Conservation (phyloP, 306 rosid species). For the Hylodesmum podocarpum region DNA sequence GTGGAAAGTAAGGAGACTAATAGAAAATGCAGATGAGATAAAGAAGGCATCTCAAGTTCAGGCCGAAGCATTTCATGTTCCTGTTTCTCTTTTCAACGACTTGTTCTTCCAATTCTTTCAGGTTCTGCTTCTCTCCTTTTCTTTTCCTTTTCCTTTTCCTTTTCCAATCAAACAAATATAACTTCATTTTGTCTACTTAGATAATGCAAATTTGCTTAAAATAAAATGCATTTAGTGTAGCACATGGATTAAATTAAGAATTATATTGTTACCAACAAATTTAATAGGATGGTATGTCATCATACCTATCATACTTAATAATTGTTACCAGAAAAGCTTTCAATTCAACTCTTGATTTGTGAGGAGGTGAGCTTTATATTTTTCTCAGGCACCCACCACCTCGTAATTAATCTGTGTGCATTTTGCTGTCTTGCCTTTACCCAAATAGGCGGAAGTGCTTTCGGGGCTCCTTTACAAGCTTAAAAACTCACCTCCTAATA, state of each 20-base stretch:
- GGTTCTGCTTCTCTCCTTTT: conserved; percentile 39
- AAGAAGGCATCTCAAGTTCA: conserved; percentile 61
- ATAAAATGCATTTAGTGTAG: background rate
- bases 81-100: conserved; percentile 59
- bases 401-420: background rate
- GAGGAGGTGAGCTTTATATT: background rate
- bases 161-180: background rate
- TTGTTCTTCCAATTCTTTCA: conserved; percentile 73
- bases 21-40: conserved; percentile 60
- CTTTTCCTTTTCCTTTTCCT: background rate
- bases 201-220: background rate
- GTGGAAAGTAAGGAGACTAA: conserved; percentile 73
- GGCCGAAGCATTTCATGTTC: conserved; percentile 80
- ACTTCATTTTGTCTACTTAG: background rate
- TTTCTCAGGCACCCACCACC: background rate
- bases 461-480: conserved; percentile 76
- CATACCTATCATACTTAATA: background rate
- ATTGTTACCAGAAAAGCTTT: background rate
- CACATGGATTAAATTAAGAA: background rate
- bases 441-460: conserved; percentile 80
- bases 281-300: background rate
- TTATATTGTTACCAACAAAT: background rate
- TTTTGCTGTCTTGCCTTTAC: conserved; percentile 6
- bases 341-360: background rate
- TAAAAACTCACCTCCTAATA: conserved; percentile 61